Evolutionary conservation across 1,284 basidiomycete species (phyloP), one percentile per base, ranked within the genome.

Genomic region (Boletellus sp.): DNA sequence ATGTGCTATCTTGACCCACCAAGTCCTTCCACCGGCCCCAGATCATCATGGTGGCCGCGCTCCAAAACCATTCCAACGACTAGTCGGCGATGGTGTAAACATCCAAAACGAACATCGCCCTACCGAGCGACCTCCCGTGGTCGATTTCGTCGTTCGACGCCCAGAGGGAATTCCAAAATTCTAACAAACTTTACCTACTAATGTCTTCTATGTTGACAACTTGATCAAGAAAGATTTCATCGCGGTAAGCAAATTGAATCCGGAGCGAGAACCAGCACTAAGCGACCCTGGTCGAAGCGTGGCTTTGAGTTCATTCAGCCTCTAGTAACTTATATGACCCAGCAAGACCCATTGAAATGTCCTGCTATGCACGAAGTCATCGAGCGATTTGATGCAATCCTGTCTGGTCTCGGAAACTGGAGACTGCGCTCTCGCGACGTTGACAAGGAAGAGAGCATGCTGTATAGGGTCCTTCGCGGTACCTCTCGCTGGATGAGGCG

Each of bases 321-420:
- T 16, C 26, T 58, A 20, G 32, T 58, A 22, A 4, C 36, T 6
- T 50, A 61, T 4, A 58, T 58, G 56, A 14, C 48, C 26, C 56
- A 54, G 7, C 8, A 22, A 1, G 53, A 58, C 4, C 58, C 56
- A 3, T 36, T 42, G 4, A 58, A 57, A 16, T 56, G 50, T n/a
- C 58, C 53, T 6, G 39, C 47, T 0, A 61, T 58, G 56, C 25
- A 29, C 22, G 47, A 58, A 2, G 56, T 58, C n/a, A 36, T 54
- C 3, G 5, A 20, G 2, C 45, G 48, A 6, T 58, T 60, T 30
- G 7, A 1, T 11, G 16, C 2, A 0, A 43, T 54, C 17, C 16
- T 7, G 8, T 16, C 17, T 0, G 8, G 32, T 8, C 53, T 58
- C 9, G 44, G 30, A 6, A 19, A 0, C 0, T 33, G 53, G 58